Conservation (phyloP, 192 early-diverging fungal species). For the Paraglomus occultum region DNA sequence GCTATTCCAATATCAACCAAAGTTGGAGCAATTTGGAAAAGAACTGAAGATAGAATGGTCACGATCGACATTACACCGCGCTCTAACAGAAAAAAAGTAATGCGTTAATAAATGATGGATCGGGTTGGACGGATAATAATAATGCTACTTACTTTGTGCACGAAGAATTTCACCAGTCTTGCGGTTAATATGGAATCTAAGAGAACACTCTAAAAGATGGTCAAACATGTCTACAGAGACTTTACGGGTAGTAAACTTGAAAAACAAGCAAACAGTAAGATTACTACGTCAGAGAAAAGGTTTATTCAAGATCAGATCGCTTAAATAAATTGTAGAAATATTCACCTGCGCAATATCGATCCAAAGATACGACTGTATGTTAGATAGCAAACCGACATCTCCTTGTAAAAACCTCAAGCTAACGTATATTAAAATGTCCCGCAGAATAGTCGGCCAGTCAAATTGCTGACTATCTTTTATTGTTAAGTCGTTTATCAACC, state of each 20-base stretch:
- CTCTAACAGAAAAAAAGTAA: slow-evolving; percentile 34
- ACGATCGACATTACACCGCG: slow-evolving; percentile 58
- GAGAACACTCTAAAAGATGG: slow-evolving; percentile 56
- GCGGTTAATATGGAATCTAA: slow-evolving; percentile 59
- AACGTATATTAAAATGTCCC: slow-evolving; percentile 42
- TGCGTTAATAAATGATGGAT: neutral
- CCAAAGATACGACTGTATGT: slow-evolving; percentile 77
- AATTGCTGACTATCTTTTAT: slow-evolving; percentile 66
- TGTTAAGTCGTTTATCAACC: neutral
- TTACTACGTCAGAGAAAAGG: too few relatives aligned
- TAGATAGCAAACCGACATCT: slow-evolving; percentile 64
- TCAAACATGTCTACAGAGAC: slow-evolving; percentile 72
- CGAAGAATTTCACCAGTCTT: slow-evolving; percentile 60
- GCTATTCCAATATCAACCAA: slow-evolving; percentile 76
- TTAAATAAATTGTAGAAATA: neutral
- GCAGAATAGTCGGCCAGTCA: slow-evolving; percentile 39
- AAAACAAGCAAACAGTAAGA: too few relatives aligned
- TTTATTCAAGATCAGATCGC: neutral
- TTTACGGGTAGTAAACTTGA: slow-evolving; percentile 43
- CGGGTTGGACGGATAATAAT: neutral
- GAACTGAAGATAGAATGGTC: slow-evolving; percentile 60
- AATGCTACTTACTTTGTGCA: slow-evolving; percentile 49
- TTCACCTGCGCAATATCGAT: slow-evolving; percentile 75
- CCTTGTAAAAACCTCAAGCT: slow-evolving; percentile 44
- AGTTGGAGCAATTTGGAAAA: slow-evolving; percentile 79